Base-by-base conservation (phyloP, 2,329 filamentous ascomycete species). In the Pseudogymnoascus sp. region DNA sequence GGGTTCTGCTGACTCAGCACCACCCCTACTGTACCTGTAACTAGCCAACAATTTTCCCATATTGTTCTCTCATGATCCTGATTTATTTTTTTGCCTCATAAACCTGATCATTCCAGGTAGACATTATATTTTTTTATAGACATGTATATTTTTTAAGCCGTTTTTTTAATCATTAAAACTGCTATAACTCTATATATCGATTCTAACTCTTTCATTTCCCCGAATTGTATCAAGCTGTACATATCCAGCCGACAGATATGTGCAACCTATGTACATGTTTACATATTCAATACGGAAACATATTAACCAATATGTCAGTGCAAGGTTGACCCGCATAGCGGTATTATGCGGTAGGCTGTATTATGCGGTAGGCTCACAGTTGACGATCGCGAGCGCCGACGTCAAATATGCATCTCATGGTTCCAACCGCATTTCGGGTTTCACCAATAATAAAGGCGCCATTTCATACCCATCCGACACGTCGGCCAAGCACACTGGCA, bases 401-500 rank as follows among this genome's bases (percentile, higher is more conserved):
- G 28, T 57, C 50, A 33, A 33, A 33, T 19, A 57, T 33, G 50
- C 50, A 57, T 33, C 50, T 28, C 28, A 57, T 57, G 50, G 50
- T 57, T 33, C 50, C 28, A 57, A 13, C 10, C n/a, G n/a, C 50
- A 57, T 33, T 11, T 57, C n/a, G 50, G 50, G 50, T 19, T 57
- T 57, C 50, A 57, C 28, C 50, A 57, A 57, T 57, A 57, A 19
- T 28, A 4, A 31, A 19, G n/a, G 33, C 50, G 26, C 33, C 36
- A 61, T 40, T 42, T 61, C 4, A 61, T 15, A 66, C 69, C 65
- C 64, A 73, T 17, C 60, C 73, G 67, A 66, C 69, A 62, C 64
- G 72, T 68, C 67, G 77, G 73, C 78, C 79, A 13, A 79, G 61
- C 63, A 78, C 79, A 64, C 78, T 79, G 13, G 76, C 71, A 2